phyloP scores from a whole-genome alignment of 371 early-diverging fungal species.

The Syncephalastrum sp. region DNA sequence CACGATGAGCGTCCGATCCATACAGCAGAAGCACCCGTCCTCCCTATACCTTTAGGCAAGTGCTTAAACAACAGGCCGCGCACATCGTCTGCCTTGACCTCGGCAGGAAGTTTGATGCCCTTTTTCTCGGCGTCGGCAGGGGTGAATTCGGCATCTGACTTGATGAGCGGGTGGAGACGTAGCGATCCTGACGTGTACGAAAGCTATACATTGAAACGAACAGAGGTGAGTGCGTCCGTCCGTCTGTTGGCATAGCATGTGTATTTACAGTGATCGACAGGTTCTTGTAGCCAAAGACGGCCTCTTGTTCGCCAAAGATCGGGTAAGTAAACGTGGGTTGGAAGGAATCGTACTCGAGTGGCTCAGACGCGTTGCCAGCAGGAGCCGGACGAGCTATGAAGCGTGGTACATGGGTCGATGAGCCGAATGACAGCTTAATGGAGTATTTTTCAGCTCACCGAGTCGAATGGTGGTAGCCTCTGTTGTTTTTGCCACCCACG shows the following conservation, averaged over 20 bases:
- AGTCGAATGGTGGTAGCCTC: constrained; percentile 20
- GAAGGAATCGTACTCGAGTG: constrained; percentile 25
- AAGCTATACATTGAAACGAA: constrained; percentile 42
- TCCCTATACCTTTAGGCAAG: constrained; percentile 41
- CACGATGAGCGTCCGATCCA: not conserved
- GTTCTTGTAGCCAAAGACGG: constrained; percentile 86
- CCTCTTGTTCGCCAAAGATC: constrained; percentile 87
- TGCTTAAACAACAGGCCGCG: constrained; percentile 41
- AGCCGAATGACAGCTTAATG: not conserved
- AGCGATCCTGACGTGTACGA: constrained; percentile 80
- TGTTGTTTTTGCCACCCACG: constrained; percentile 34
- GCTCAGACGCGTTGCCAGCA: constrained; percentile 2
- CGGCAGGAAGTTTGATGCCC: constrained; percentile 43
- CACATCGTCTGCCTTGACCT: constrained; percentile 39
- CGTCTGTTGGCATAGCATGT: not conserved
- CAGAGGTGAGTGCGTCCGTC: not conserved
- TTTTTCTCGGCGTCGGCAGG: too few species aligned
- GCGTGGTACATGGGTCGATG: not conserved
- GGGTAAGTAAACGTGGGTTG: constrained; percentile 85
- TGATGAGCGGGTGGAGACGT: constrained; percentile 62
- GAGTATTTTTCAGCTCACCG: constrained; percentile 6
- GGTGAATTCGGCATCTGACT: constrained; percentile 15
- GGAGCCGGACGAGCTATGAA: constrained; percentile 1
- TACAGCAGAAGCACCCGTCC: not conserved
- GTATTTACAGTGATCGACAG: constrained; percentile 62